Evolutionary conservation across 768 basidiomycete species (phyloP).

Genomic region (Mycena indigotica): DNA sequence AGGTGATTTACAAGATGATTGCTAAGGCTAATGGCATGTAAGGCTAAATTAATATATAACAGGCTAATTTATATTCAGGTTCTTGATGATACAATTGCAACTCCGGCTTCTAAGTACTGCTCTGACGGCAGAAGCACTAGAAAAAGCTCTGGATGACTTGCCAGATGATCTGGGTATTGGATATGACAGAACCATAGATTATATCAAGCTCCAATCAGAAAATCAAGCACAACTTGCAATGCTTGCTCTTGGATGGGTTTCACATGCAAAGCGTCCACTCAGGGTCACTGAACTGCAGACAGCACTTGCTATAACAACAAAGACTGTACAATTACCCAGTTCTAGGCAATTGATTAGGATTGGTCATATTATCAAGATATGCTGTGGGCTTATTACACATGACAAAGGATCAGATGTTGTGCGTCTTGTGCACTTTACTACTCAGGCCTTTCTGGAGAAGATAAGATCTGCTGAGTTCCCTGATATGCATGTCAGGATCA

Average conservation of each 20-base stretch:
- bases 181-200: not conserved
- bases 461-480: too few species aligned
- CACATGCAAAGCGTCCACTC: not conserved
- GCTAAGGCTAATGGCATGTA: too few species aligned
- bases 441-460: not conserved
- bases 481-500: too few species aligned
- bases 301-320: not conserved
- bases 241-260: not conserved
- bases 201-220: not conserved
- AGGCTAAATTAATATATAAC: not conserved
- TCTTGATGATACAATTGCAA: not conserved
- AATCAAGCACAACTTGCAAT: not conserved
- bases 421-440: not conserved
- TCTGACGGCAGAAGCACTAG: not conserved
- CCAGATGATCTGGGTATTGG: not conserved
- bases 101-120: not conserved
- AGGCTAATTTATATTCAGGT: not conserved
- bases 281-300: not conserved
- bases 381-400: not conserved
- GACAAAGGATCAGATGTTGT: not conserved
- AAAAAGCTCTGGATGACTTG: not conserved
- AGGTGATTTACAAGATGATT: too few species aligned
- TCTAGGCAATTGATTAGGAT: not conserved
- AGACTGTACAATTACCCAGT: not conserved
- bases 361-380: not conserved